Percentiles rank a stretch among this genome's conserved stretches.
phyloP scores from a whole-genome alignment of 2,329 filamentous ascomycete species.

The Fusarium keratoplasticum region DNA sequence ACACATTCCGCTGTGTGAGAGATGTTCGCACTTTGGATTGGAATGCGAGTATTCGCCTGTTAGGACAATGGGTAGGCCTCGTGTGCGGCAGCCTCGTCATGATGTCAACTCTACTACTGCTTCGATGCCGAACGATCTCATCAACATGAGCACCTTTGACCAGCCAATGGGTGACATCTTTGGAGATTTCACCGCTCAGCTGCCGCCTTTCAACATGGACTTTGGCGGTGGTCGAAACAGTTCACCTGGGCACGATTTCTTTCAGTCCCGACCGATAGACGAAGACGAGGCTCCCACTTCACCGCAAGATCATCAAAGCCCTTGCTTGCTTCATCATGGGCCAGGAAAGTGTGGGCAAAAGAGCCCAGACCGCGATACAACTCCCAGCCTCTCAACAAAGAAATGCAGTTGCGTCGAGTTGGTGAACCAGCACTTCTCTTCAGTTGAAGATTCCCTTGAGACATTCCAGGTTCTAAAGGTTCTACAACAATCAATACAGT shows the following conservation, averaged over 20 bases:
- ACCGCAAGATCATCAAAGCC: neutral
- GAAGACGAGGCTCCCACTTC: neutral
- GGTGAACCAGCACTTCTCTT: neutral
- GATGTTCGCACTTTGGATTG: conserved; percentile 33
- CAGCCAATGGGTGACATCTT: neutral
- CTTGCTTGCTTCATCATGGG: neutral
- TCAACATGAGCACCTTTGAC: neutral
- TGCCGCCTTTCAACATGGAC: neutral
- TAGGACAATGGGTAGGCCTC: conserved; percentile 16
- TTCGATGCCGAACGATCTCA: neutral
- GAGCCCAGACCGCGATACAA: neutral
- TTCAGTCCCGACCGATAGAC: neutral
- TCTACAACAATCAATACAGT: neutral
- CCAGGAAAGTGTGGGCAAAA: neutral
- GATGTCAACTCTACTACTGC: neutral
- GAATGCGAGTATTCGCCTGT: conserved; percentile 28
- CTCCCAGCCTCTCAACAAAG: neutral
- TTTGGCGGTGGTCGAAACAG: neutral
- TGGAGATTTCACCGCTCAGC: neutral
- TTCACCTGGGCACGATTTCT: neutral
- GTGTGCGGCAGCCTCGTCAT: neutral
- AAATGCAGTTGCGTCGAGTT: neutral
- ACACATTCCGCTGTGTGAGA: conserved; percentile 26
- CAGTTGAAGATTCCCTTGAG: neutral
- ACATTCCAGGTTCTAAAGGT: neutral